These are phyloP conservation scores for Lignosus rhinocerotis DNA, from an alignment of 1,284 basidiomycete genomes.

Conservation along the genomic window DNA sequence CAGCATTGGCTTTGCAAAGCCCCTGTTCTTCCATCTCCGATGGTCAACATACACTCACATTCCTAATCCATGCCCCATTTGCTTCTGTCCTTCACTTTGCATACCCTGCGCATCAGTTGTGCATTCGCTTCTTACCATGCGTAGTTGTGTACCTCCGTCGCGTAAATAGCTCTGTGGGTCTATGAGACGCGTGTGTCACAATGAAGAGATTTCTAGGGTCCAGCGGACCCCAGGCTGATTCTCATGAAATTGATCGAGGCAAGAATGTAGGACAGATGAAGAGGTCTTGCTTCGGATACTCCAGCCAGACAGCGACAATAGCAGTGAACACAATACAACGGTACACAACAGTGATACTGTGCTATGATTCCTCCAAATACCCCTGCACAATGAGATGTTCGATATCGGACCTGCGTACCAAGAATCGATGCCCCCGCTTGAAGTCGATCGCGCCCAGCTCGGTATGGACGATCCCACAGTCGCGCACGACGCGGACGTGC, in stretches of 20 bases:
- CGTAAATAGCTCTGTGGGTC: slow-evolving; percentile 23
- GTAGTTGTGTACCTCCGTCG: slow-evolving; percentile 11
- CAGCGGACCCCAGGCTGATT: slow-evolving; percentile 3
- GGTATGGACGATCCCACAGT: slow-evolving; percentile 89
- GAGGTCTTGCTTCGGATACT: background rate
- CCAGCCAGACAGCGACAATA: background rate
- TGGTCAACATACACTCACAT: background rate
- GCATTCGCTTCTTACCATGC: slow-evolving; percentile 12
- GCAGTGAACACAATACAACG: background rate
- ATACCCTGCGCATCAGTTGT: slow-evolving; percentile 13
- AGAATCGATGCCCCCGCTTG: slow-evolving; percentile 84
- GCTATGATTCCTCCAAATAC: slow-evolving; percentile 68
- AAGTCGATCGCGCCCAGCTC: slow-evolving; percentile 89
- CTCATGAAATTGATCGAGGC: background rate
- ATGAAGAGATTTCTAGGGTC: slow-evolving; percentile 16
- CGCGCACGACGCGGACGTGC: slow-evolving; percentile 74
- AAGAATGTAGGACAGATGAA: background rate
- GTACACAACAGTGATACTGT: background rate
- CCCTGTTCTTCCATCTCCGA: background rate
- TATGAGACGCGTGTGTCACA: slow-evolving; percentile 13
- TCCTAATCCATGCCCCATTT: slow-evolving; percentile 3
- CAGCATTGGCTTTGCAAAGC: no score
- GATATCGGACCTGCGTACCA: slow-evolving; percentile 83
- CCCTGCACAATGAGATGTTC: slow-evolving; percentile 92
- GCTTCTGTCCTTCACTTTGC: slow-evolving; percentile 9